Base-by-base conservation (phyloP, 768 basidiomycete species). In the Termitomyces heimii region DNA sequence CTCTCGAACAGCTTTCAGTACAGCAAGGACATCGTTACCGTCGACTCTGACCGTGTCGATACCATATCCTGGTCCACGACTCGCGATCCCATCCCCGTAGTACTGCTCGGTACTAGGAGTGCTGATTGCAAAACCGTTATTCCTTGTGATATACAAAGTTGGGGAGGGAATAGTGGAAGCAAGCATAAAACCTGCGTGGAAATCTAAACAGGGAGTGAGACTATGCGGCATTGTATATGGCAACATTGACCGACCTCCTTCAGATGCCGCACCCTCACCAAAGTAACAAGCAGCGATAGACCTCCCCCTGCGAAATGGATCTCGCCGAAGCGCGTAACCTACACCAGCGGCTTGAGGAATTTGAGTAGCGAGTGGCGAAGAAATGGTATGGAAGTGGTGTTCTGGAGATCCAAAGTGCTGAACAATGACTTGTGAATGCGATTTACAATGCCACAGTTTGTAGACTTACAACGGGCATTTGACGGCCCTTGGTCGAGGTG, bases 341-440 rank as follows among this genome's bases (percentile, higher is more conserved):
- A 96, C 92, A 16, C 94, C 95, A 0, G 94, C 94, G 24, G 93
- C 95, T 70, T 95, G 93, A 7, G 92, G 94, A 63, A 97, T 92
- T 71, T 98, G 94, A 1, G 95, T 98, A 10, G 89, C 92, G 28
- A 98, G 78, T 1, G 94, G 90, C 6, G 92, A 94, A 3, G 95
- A 97, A 59, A 97, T 97, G 20, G 91, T 92, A 71, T 94, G 91
- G 68, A 95, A 96, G 68, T 96, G 94, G 57, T 89, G 82, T 56
- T 83, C 73, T 1, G 81, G 79, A 5, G 93, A 93, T 14, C 92
- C 91, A 69, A 94, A 93, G 66, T 98, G 94, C 82, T 93, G 29
- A 24, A 39, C 2, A 13, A 18, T 58, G 59, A 54, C 48, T 50
- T n/a, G 39, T 62, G n/a, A 61, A 53, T 44, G 44, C 34, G 31